A percentile compares a stretch with the other conserved stretches of the same genome.
Conservation (phyloP, 768 basidiomycete species). For the Xerocomus potaroensis region DNA sequence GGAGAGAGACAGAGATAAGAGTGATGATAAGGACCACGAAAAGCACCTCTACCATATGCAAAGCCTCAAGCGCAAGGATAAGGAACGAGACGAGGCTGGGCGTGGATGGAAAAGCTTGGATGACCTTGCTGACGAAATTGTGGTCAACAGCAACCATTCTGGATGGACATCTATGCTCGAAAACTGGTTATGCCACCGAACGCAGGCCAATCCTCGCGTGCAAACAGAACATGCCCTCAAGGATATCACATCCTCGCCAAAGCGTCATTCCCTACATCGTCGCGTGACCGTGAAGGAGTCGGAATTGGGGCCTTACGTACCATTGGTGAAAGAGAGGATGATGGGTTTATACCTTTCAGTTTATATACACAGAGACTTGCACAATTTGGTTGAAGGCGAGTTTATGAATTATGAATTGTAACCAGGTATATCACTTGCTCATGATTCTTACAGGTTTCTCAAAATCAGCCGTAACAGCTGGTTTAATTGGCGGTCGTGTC, state of each 20-base stretch:
- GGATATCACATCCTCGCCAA: slow-evolving; percentile 38
- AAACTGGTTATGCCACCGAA: slow-evolving; percentile 57
- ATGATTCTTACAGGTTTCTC: slow-evolving; percentile 50
- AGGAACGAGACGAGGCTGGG: slow-evolving; percentile 33
- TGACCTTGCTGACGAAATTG: slow-evolving; percentile 32
- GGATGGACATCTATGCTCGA: slow-evolving; percentile 79
- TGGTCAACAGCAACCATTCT: slow-evolving; percentile 28
- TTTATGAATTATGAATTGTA: background rate
- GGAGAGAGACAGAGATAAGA: slow-evolving; percentile 33
- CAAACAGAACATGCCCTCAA: slow-evolving; percentile 19
- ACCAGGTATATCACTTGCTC: background rate
- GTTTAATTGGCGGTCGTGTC: slow-evolving; percentile 83
- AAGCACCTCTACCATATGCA: slow-evolving; percentile 25
- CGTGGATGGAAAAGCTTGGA: slow-evolving; percentile 34
- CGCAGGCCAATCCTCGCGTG: slow-evolving; percentile 21
- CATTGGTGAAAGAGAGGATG: slow-evolving; percentile 84
- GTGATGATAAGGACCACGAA: slow-evolving; percentile 31
- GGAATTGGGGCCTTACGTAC: slow-evolving; percentile 71
- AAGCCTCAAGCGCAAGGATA: slow-evolving; percentile 34
- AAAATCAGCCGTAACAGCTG: slow-evolving; percentile 81
- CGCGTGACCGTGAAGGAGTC: slow-evolving; percentile 40
- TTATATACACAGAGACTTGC: slow-evolving; percentile 71
- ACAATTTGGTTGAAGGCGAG: slow-evolving; percentile 57
- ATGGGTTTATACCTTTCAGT: slow-evolving; percentile 84
- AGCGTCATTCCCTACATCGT: slow-evolving; percentile 42